These are phyloP conservation scores for Clohesyomyces aquaticus DNA, from an alignment of 495 filamentous ascomycete species.

Conservation along the genomic window DNA sequence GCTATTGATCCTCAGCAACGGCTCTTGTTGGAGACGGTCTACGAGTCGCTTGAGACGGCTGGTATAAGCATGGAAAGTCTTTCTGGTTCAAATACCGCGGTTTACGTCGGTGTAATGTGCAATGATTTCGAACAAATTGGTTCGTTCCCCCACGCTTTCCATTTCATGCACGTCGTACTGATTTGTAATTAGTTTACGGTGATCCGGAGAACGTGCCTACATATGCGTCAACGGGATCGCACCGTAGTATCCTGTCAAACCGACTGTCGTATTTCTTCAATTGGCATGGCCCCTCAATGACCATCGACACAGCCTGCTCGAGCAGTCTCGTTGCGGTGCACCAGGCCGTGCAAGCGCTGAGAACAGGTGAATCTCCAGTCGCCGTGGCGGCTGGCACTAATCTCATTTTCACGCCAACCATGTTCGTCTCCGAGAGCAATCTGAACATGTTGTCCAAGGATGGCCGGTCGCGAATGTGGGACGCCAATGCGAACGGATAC, in stretches of 20 bases:
- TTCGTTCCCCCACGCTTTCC: too few relatives aligned
- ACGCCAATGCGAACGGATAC: slow-evolving; percentile 53
- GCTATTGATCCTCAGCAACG: slow-evolving; percentile 28
- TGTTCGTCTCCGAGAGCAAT: slow-evolving; percentile 4
- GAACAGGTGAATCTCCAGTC: slow-evolving; percentile 11
- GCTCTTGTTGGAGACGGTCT: slow-evolving; percentile 17
- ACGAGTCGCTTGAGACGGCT: slow-evolving; percentile 13
- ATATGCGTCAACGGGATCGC: slow-evolving; percentile 1
- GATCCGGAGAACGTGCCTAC: neutral
- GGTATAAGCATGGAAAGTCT: neutral
- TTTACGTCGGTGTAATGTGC: slow-evolving; percentile 35
- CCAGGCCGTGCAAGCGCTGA: slow-evolving; percentile 13
- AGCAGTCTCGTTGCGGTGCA: slow-evolving; percentile 25
- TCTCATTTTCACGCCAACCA: slow-evolving; percentile 2
- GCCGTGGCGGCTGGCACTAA: slow-evolving; percentile 20
- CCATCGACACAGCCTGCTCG: slow-evolving; percentile 28
- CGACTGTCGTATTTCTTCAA: slow-evolving; percentile 28
- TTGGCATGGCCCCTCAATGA: slow-evolving; percentile 24
- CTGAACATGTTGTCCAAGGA: slow-evolving; percentile 31
- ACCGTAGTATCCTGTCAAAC: slow-evolving; percentile 15
- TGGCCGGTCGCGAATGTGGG: slow-evolving; percentile 48
- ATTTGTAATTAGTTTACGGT: too few relatives aligned
- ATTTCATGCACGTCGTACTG: too few relatives aligned
- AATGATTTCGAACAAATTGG: too few relatives aligned
- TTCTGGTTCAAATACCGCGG: slow-evolving; percentile 17